Conservation (phyloP, 495 filamentous ascomycete genomes). For the Penicillium manginii region DNA sequence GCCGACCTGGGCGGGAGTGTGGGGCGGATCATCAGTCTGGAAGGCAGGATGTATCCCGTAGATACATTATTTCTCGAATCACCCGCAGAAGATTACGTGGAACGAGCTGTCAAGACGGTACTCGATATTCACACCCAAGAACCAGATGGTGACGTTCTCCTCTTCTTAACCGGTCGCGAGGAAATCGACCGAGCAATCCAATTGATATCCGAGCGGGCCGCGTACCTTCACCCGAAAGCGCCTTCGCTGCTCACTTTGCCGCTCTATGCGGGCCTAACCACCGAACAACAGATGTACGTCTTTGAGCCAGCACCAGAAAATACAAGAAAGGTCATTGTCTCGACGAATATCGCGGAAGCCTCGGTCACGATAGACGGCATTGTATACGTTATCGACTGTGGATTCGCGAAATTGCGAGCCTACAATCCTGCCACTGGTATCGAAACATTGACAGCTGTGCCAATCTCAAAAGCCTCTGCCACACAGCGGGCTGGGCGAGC, state of each 20-base stretch:
- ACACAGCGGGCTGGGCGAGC: conserved; percentile 91
- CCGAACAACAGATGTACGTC: conserved; percentile 89
- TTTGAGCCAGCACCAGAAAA: conserved; percentile 88
- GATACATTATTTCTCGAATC: conserved; percentile 83
- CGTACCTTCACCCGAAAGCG: conserved; percentile 71
- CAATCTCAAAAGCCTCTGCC: conserved; percentile 90
- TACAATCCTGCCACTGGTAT: conserved; percentile 90
- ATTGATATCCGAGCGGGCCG: conserved; percentile 74
- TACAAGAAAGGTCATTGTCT: conserved; percentile 87
- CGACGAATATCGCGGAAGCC: conserved; percentile 96
- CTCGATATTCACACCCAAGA: conserved; percentile 94
- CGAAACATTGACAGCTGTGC: conserved; percentile 83
- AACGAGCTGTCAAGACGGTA: conserved; percentile 82
- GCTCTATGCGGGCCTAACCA: conserved; percentile 86
- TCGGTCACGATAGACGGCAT: conserved; percentile 94
- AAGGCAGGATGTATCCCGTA: conserved; percentile 91
- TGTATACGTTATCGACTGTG: conserved; percentile 89
- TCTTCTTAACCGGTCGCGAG: conserved; percentile 92
- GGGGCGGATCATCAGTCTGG: conserved; percentile 82
- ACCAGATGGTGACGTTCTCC: conserved; percentile 81
- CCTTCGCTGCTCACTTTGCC: conserved; percentile 76
- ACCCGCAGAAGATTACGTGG: conserved; percentile 86
- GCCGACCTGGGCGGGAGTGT: conserved; percentile 46
- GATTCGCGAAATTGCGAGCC: conserved; percentile 88
- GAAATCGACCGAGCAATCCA: conserved; percentile 87